Conservation (phyloP, 176 grass and related monocot genomes). For the Coix lacrymajobi region DNA sequence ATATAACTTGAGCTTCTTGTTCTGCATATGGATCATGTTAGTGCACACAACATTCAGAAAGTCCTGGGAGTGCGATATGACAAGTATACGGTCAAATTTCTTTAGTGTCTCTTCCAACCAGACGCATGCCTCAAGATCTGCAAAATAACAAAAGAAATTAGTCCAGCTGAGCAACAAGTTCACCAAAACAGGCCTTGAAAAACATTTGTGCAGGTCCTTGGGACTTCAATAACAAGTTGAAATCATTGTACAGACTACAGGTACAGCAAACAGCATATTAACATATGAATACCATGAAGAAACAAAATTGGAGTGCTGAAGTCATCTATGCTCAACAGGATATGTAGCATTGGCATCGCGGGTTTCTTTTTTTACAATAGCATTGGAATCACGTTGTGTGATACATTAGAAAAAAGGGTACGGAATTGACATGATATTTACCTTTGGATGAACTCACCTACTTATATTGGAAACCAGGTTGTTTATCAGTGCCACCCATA, state of each 20-base stretch:
- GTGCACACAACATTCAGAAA: slow-evolving; percentile 94
- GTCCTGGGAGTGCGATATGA: slow-evolving; percentile 86
- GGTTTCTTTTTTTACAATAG: too few relatives aligned
- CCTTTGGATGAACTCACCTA: neutral
- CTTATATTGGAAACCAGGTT: neutral
- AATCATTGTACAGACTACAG: neutral
- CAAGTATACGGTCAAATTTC: slow-evolving; percentile 82
- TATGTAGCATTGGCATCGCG: neutral
- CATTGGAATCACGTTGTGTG: neutral
- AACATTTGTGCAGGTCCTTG: neutral
- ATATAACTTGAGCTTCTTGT: slow-evolving; percentile 76
- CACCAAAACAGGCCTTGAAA: neutral
- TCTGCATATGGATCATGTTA: slow-evolving; percentile 99
- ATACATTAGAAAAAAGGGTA: neutral
- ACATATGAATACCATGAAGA: neutral
- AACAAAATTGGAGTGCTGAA: neutral
- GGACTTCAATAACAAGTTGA: neutral
- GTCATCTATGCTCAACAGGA: neutral
- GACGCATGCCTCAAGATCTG: slow-evolving; percentile 98
- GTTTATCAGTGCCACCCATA: neutral
- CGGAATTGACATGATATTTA: neutral
- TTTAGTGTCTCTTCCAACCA: slow-evolving; percentile 87
- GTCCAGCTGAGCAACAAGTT: neutral
- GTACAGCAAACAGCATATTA: too few relatives aligned
- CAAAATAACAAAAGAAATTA: neutral